Base-by-base conservation (phyloP, 768 basidiomycete genomes). In the Pluteus cervinus region DNA sequence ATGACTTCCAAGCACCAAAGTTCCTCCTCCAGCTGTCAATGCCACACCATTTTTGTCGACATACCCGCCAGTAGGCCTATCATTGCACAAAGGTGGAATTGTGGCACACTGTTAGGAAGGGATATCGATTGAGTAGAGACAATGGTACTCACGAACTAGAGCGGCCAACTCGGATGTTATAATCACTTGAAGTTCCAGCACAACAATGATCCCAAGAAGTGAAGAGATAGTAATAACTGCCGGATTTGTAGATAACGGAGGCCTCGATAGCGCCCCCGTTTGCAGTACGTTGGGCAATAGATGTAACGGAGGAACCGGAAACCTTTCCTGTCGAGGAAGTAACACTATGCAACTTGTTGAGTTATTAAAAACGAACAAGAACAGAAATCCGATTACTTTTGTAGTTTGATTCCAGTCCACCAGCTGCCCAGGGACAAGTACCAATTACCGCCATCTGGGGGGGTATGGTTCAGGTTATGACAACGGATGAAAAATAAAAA, bases 81-180 rank as follows among this genome's bases (percentile, higher is more conserved):
- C 15, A 4, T 11, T 7, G 18, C 3, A 14, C 18, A 7, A 36
- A 36, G 2, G 17, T 14, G 10, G 8, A 26, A 9, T 14, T 23
- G 7, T 15, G 10, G 17, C 12, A 32, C n/a, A n/a, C n/a, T n/a
- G n/a, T n/a, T n/a, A n/a, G n/a, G 12, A 16, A 12, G 9, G 17
- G 15, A 7, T 24, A 11, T 26, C 21, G 12, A 35, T 4, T 24
- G 11, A 38, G 20, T 40, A 11, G 24, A 38, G 16, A 17, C 9
- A 22, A 21, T 26, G 16, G 20, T 14, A 50, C 62, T 24, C 34
- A 70, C 70, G 55, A 62, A 4, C 60, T 48, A 4, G 72, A 66
- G 21, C 76, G 62, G 15, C 73, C 73, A 21, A 79, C 75, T 7
- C 74, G 66, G 38, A 77, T 79, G 42, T 76, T 79, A 48, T 78